Base-by-base conservation (phyloP, 2,329 filamentous ascomycete genomes). In the Zasmidium angulare region DNA sequence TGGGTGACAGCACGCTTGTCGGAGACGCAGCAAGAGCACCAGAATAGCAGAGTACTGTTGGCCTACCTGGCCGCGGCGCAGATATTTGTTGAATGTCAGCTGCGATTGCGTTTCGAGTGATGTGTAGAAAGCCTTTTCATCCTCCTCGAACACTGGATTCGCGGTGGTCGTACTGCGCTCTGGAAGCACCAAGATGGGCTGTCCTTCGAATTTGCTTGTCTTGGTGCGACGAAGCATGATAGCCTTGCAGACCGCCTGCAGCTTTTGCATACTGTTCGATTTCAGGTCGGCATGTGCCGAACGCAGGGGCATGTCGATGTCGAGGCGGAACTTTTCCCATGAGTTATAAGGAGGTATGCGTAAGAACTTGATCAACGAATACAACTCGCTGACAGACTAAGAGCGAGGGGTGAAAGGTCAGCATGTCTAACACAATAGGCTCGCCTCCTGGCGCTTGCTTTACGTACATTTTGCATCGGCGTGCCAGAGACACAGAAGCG, bases 401-500 rank as follows among this genome's bases (percentile, higher is more conserved):
- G 29, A 7, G 14, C 7, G 29, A 36, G 14, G 29, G 14, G 14
- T 36, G 14, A 36, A 14, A 7, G 29, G 29, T 36, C 29, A 36
- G 29, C 29, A 36, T 36, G 29, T 7, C 14, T 14, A 36, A 36
- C 7, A 14, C 14, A 7, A 36, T 7, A 36, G 29, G 14, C 14
- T 36, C n/a, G n/a, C n/a, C n/a, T n/a, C n/a, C n/a, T n/a, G n/a
- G n/a, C 14, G 29, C 29, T 36, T 36, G 14, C 29, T 84, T 79
- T 2, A 93, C 85, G 12, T 82, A n/a, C 86, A 67, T 96, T 96
- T 89, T 95, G 95, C 89, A 93, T 92, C 0, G 90, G 90, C 0
- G 90, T 95, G 23, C 90, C 90, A 2, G 88, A 91, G 73, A 93
- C 83, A 69, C 88, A 91, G 78, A 90, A 87, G 50, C 90, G 82